Base-by-base conservation (phyloP, 768 basidiomycete genomes). In the Boletus rubescentipes region DNA sequence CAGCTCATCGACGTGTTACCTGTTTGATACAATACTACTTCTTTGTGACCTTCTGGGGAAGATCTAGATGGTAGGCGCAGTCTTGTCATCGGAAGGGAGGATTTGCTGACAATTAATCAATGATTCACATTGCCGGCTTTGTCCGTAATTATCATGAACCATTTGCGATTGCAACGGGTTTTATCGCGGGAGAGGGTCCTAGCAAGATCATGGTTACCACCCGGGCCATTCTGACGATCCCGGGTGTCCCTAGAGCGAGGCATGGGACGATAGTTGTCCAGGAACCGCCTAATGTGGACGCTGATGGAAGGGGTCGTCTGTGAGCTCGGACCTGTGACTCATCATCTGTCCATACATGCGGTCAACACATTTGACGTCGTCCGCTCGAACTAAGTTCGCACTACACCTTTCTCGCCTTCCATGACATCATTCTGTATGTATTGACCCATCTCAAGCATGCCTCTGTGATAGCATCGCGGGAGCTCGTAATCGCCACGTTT, bases 401-500 rank as follows among this genome's bases (percentile, higher is more conserved):
- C 54, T 31, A 57, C 60, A 4, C 30, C 73, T 16, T 46, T 52
- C 46, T 67, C 70, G 2, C 35, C 69, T 16, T 46, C 56, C 21
- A 56, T 59, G 37, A 61, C 58, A 40, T 18, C 59, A 9, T 51
- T 58, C 31, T 54, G 58, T 26, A 47, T 51, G 14, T 31, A 44
- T 78, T 44, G 72, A 81, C 50, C 54, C 74, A n/a, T 66, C 77
- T 14, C 58, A 63, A 20, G 14, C 39, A 32, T 38, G 21, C 30
- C 31, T 20, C 49, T 64, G 68, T n/a, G 65, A 74, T 72, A 58
- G 81, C 77, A 5, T 77, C 79, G 9, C 79, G 46, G 54, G 26
- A 69, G 30, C 63, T 63, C 11, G 73, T 79, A 59, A 58, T 78
- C 44, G 79, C 80, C 5, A 81, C 72, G 2, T 81, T 81, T 49